Conservation (phyloP, 768 basidiomycete species). For the Rhizopogon vulgaris region DNA sequence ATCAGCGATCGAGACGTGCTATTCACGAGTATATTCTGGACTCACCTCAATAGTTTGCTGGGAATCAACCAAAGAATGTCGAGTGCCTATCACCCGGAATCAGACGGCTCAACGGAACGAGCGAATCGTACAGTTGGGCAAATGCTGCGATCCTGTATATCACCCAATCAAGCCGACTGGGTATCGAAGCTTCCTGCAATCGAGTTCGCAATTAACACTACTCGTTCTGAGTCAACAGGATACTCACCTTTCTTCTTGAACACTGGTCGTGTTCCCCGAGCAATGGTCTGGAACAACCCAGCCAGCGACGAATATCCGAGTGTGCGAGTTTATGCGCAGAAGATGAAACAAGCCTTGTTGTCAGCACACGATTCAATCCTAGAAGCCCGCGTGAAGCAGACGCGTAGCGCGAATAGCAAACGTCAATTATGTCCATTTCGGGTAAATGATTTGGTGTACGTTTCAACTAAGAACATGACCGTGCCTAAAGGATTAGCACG, state of each 20-base stretch:
- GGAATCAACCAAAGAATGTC: slow-evolving; percentile 30
- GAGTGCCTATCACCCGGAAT: slow-evolving; percentile 36
- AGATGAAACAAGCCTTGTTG: slow-evolving; percentile 14
- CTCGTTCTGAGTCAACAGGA: slow-evolving; percentile 26
- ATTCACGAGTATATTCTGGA: slow-evolving; percentile 40
- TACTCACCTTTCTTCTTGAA: slow-evolving; percentile 31
- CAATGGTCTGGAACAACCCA: slow-evolving; percentile 24
- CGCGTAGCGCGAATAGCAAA: slow-evolving; percentile 17
- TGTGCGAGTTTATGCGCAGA: slow-evolving; percentile 14
- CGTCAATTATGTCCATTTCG: slow-evolving; percentile 20
- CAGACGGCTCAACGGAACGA: slow-evolving; percentile 34
- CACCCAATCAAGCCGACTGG: slow-evolving; percentile 23
- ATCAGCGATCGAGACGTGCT: slow-evolving; percentile 35
- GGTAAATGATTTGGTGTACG: slow-evolving; percentile 24
- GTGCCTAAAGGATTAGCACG: slow-evolving; percentile 29
- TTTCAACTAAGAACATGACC: slow-evolving; percentile 29
- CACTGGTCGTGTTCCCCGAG: slow-evolving; percentile 20
- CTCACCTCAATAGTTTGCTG: slow-evolving; percentile 22
- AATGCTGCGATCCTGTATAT: not conserved
- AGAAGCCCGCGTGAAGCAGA: slow-evolving; percentile 9
- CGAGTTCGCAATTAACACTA: slow-evolving; percentile 32
- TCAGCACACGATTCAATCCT: slow-evolving; percentile 21
- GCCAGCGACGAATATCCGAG: slow-evolving; percentile 17
- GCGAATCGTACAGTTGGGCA: slow-evolving; percentile 6
- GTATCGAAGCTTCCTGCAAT: slow-evolving; percentile 19